Conservation (phyloP, 2,329 filamentous ascomycete genomes). For the Aspergillus sp. region DNA sequence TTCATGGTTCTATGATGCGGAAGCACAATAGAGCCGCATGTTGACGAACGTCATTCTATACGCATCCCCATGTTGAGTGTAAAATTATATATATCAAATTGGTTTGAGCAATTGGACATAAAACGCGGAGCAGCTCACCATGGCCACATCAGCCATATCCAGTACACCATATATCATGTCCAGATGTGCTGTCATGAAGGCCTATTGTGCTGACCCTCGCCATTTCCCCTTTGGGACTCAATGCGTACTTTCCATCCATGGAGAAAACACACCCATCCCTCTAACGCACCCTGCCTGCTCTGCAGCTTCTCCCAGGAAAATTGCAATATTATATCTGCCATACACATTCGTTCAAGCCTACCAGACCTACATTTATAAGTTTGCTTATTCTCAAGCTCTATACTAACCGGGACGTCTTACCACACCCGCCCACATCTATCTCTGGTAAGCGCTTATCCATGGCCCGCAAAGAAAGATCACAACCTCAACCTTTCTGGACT, state of each 20-base stretch:
- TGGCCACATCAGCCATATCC: too few relatives aligned
- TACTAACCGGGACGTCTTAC: background rate
- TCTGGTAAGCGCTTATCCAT: background rate
- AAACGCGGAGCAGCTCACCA: too few relatives aligned
- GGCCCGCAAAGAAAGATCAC: background rate
- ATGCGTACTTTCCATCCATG: background rate
- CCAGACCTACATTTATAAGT: background rate
- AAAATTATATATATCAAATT: too few relatives aligned
- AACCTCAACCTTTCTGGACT: background rate
- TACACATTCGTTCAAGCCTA: background rate
- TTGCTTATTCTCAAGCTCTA: background rate
- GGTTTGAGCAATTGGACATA: too few relatives aligned
- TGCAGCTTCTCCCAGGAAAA: background rate
- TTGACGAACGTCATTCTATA: too few relatives aligned
- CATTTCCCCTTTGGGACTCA: background rate
- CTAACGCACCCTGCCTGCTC: background rate
- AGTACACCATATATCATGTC: too few relatives aligned
- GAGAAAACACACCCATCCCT: background rate
- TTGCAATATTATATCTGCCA: background rate
- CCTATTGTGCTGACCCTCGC: background rate
- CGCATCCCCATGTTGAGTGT: too few relatives aligned
- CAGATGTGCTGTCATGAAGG: too few relatives aligned
- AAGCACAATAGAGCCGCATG: too few relatives aligned
- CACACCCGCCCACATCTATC: background rate
- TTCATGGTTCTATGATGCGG: too few relatives aligned